Base-by-base conservation (phyloP, 176 grass and related monocot genomes). In the Oryza nivara region DNA sequence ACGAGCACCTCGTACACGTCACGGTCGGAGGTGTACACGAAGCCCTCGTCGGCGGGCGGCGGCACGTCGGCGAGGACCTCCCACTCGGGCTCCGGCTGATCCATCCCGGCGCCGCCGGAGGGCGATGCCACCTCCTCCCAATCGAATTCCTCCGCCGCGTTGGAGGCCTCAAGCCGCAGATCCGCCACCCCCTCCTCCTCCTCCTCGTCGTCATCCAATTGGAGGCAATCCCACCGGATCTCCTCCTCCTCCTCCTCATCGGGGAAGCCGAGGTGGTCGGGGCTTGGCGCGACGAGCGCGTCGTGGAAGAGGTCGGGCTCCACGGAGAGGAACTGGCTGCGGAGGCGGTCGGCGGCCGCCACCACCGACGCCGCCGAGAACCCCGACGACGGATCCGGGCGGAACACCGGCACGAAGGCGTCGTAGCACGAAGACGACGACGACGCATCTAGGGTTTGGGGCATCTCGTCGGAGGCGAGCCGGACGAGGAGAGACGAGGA, bases 111-210 rank as follows among this genome's bases (percentile, higher is more conserved):
- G 0, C 28, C 60, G 0, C 28, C 86, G 54, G 82, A 82, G 20
- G 89, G 69, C 14, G 68, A 76, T 8, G 77, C 88, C 35, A 95
- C 85, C 67, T 95, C 92, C 85, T 95, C 92, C 92, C 92, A 95
- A 44, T 95, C 92, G 74, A 95, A 92, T 22, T 94, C 91, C 12
- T 92, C 90, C 44, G 45, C 80, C 2, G 74, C n/a, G 15, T 68
- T 30, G 70, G 73, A 43, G 2, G 73, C 68, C 7, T 67, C 22
- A 5, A 75, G 63, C 30, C 70, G 82, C 77, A 81, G 82, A 91
- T 94, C 92, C 65, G 70, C 30, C 70, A 80, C 81, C 36, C 36
- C 36, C 26, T 76, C 86, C 67, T 86, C 81, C 10, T 76, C 86
- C 0, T 76, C 86, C 32, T 86, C 81, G 9, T 76, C 86, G 0